These are phyloP conservation scores for Umbelopsis ramanniana DNA, from an alignment of 192 early-diverging fungal species.

Conservation along the genomic window DNA sequence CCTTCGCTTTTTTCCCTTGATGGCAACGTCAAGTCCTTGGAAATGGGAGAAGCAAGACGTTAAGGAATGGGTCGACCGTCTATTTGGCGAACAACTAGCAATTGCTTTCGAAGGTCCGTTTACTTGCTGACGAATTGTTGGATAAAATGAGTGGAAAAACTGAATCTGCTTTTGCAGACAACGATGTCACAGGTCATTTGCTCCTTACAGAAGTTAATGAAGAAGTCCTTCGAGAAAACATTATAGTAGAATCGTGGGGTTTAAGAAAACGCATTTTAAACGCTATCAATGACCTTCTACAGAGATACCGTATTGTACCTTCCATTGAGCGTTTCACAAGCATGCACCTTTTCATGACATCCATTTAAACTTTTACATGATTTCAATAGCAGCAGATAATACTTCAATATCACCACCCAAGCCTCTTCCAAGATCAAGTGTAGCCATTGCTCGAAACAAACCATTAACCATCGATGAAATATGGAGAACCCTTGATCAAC, in stretches of 20 bases:
- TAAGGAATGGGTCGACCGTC: background rate
- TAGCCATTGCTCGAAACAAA: background rate
- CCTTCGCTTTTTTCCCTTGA: background rate
- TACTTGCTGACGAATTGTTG: background rate
- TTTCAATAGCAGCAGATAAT: too few relatives aligned
- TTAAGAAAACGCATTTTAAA: conserved; percentile 2
- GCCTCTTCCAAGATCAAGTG: too few relatives aligned
- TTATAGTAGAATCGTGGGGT: background rate
- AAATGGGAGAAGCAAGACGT: conserved; percentile 3
- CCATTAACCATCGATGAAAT: background rate
- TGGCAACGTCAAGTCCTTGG: background rate
- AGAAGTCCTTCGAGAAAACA: background rate
- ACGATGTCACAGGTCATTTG: background rate
- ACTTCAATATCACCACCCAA: background rate
- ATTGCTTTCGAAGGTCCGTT: background rate
- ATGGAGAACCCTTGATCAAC: background rate
- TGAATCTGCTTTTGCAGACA: background rate
- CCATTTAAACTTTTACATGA: too few relatives aligned
- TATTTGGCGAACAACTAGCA: background rate
- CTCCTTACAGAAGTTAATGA: background rate
- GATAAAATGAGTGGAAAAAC: background rate
- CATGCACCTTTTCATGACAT: too few relatives aligned
- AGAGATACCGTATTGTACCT: background rate
- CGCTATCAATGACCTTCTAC: background rate
- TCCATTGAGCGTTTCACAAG: too few relatives aligned